Percentiles rank a stretch among this genome's conserved stretches.
Evolutionary conservation across 345 rosid genomes (phyloP).

Genomic region (Boechera retrofracta): DNA sequence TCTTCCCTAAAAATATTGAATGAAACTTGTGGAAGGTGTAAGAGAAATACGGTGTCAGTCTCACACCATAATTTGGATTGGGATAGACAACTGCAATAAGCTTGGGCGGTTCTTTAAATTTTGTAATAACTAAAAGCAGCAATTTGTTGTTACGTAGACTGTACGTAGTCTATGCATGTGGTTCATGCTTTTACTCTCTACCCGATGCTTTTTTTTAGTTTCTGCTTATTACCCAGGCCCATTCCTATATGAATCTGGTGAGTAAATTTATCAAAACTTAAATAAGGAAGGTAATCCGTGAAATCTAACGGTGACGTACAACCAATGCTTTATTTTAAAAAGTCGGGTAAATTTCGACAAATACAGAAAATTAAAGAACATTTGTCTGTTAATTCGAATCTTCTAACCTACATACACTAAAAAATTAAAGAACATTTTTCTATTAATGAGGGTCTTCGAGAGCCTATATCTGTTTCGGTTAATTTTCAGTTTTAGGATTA

Average conservation of each 20-base stretch:
- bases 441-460: no score
- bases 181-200: constrained; percentile 12
- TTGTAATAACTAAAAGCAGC: constrained; percentile 21
- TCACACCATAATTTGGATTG: constrained; percentile 10
- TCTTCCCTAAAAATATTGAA: not conserved
- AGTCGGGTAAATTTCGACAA: no score
- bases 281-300: not conserved
- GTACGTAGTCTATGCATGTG: constrained; percentile 27
- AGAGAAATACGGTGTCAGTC: constrained; percentile 11
- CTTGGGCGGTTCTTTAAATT: constrained; percentile 7
- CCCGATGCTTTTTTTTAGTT: not conserved
- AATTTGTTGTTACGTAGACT: constrained; percentile 1
- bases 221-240: constrained; percentile 8
- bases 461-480: no score
- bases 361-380: no score
- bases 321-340: no score
- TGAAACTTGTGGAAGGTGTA: not conserved
- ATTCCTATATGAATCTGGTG: not conserved
- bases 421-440: no score
- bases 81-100: constrained; percentile 13
- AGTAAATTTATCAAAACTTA: not conserved
- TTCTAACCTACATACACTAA: no score
- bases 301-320: not conserved
- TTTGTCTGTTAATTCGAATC: no score
- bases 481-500: no score